These are phyloP conservation scores for Begonia masoniana DNA, from an alignment of 306 rosid genomes.

Conservation along the genomic window DNA sequence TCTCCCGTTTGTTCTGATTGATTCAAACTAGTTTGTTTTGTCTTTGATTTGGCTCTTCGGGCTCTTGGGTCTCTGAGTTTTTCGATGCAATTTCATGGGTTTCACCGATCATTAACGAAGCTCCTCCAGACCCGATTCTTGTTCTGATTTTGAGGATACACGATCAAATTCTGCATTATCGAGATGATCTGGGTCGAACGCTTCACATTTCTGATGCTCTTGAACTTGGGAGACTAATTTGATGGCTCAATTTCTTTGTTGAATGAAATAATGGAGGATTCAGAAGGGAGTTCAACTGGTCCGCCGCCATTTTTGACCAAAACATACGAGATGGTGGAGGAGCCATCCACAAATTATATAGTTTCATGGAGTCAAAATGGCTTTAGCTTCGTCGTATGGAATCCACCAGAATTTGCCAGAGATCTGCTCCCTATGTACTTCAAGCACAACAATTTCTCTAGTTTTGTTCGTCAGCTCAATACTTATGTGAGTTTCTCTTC, in stretches of 20 bases:
- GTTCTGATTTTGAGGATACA: no score
- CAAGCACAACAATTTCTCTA: constrained; percentile 19
- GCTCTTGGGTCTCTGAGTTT: no score
- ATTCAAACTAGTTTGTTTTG: no score
- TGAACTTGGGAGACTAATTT: not conserved
- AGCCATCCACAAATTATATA: constrained; percentile 5
- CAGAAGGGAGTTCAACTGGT: constrained; percentile 4
- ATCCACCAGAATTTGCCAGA: constrained; percentile 14
- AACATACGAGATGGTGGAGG: constrained; percentile 20
- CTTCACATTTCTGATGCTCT: no score
- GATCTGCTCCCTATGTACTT: constrained; percentile 13
- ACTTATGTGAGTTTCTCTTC: constrained; percentile 11
- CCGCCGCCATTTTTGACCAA: constrained; percentile 19
- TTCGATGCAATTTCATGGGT: no score
- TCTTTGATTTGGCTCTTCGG: no score
- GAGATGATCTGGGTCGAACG: no score
- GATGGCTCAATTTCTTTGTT: not conserved
- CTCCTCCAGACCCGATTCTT: no score
- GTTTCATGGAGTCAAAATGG: constrained; percentile 15
- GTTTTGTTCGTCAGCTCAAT: constrained; percentile 16
- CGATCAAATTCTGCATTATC: no score
- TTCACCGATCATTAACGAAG: no score
- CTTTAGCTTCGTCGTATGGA: constrained; percentile 15
- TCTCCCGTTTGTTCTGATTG: no score
- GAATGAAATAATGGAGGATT: not conserved